A percentile compares a stretch with the other conserved stretches of the same genome.
Evolutionary conservation across 441 rosid genomes (phyloP).

Genomic region (Pelargonium myrrhifolium): DNA sequence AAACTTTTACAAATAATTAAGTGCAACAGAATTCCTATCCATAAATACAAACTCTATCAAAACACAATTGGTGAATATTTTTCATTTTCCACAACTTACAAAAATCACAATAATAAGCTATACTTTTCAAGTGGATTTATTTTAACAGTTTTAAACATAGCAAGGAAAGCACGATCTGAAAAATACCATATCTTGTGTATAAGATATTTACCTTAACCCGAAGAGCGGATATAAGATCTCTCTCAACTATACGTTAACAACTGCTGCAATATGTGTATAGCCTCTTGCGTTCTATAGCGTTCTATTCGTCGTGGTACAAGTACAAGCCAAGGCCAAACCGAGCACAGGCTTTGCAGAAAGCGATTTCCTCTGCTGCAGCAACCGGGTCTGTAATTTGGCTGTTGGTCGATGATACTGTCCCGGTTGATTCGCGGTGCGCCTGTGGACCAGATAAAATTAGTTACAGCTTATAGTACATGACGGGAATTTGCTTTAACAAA

Average conservation of each 20-base stretch:
- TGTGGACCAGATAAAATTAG: slow-evolving; percentile 16
- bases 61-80: too few relatives aligned
- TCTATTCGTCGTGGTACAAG: slow-evolving; percentile 66
- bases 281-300: too few relatives aligned
- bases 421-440: slow-evolving; percentile 95
- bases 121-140: background rate
- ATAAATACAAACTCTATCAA: too few relatives aligned
- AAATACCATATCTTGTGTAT: background rate
- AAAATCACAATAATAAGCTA: too few relatives aligned
- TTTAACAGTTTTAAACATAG: too few relatives aligned
- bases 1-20: too few relatives aligned
- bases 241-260: too few relatives aligned
- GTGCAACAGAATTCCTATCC: too few relatives aligned
- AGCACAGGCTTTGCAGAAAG: slow-evolving; percentile 91
- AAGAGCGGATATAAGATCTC: background rate
- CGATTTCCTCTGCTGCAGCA: slow-evolving; percentile 86
- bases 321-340: slow-evolving; percentile 93
- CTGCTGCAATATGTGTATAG: too few relatives aligned
- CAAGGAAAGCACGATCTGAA: too few relatives aligned
- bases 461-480: background rate
- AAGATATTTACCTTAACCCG: slow-evolving; percentile 18
- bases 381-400: slow-evolving; percentile 56
- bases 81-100: too few relatives aligned
- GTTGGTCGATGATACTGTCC: slow-evolving; percentile 51
- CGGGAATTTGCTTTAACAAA: background rate